Percentiles rank a stretch among this genome's conserved stretches.
phyloP scores from a whole-genome alignment of 352 stramenopile species.

The Phytophthora foliorum region DNA sequence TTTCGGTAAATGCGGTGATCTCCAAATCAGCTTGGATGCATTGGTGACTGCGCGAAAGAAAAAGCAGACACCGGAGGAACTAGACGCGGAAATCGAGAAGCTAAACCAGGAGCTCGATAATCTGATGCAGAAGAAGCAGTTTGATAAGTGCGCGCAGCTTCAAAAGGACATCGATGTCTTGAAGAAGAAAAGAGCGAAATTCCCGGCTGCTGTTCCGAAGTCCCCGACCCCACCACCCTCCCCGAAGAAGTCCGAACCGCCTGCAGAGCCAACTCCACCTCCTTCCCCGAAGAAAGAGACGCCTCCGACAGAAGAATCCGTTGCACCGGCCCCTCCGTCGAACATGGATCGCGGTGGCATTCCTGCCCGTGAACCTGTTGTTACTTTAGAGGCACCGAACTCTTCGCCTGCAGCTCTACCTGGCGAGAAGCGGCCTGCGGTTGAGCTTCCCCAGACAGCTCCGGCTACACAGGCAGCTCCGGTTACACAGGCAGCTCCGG shows the following conservation, averaged over 20 bases:
- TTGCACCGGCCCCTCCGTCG: constrained; percentile 37
- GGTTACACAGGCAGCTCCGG: constrained; percentile 6
- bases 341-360: constrained; percentile 46
- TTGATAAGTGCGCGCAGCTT: constrained; percentile 88
- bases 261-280: constrained; percentile 32
- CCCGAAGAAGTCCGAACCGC: constrained; percentile 45
- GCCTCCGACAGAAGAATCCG: constrained; percentile 20
- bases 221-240: constrained; percentile 40
- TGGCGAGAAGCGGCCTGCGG: constrained; percentile 31
- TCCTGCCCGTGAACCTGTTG: constrained; percentile 14
- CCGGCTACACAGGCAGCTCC: constrained; percentile 1
- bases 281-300: constrained; percentile 38
- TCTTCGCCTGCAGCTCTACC: constrained; percentile 64
- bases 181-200: constrained; percentile 77
- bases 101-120: constrained; percentile 75
- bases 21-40: constrained; percentile 77
- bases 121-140: constrained; percentile 86
- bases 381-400: constrained; percentile 35
- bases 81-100: constrained; percentile 81
- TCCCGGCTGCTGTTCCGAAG: constrained; percentile 44
- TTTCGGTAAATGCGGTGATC: constrained; percentile 80
- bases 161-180: constrained; percentile 87
- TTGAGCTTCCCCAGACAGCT: constrained; percentile 14
- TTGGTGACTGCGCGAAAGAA: constrained; percentile 83
- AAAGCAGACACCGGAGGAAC: constrained; percentile 86